Conservation (phyloP, 495 filamentous ascomycete species). For the Penicillium lividum region DNA sequence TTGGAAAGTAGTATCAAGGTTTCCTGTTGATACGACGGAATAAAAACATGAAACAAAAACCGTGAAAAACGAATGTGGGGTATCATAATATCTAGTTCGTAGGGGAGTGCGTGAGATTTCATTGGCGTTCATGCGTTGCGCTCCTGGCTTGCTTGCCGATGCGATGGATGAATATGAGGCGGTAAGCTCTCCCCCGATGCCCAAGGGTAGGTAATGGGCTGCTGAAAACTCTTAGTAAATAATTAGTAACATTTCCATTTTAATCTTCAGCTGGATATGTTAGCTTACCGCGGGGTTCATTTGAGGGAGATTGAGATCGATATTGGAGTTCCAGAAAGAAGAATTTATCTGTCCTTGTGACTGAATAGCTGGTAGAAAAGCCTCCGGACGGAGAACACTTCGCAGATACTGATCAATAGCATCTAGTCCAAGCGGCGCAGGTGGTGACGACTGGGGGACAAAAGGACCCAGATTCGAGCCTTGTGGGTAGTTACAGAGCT, state of each 20-base stretch:
- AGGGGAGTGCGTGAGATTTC: background rate
- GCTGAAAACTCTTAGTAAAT: background rate
- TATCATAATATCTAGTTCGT: background rate
- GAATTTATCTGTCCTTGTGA: background rate
- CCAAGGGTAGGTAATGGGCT: slow-evolving; percentile 6
- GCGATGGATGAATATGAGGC: slow-evolving; percentile 1
- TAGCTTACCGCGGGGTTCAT: slow-evolving; percentile 11
- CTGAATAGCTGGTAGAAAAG: slow-evolving; percentile 8
- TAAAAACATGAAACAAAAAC: background rate
- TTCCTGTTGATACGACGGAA: background rate
- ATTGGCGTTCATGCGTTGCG: background rate
- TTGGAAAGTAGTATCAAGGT: background rate
- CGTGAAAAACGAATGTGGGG: background rate
- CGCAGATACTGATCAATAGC: slow-evolving; percentile 15
- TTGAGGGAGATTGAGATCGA: slow-evolving; percentile 10
- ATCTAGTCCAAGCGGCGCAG: slow-evolving; percentile 1
- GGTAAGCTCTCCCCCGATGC: slow-evolving; percentile 7
- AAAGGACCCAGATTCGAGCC: background rate
- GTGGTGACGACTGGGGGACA: background rate
- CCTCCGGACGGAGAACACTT: slow-evolving; percentile 15
- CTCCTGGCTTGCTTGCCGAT: background rate
- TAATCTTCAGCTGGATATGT: background rate
- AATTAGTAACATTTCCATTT: background rate
- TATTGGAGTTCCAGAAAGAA: slow-evolving; percentile 15
- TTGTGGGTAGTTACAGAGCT: slow-evolving; percentile 7